Percentiles rank a stretch among this genome's conserved stretches.
These are phyloP conservation scores for Nemania sp. DNA, from an alignment of 2,329 filamentous ascomycete species.

Conservation along the genomic window DNA sequence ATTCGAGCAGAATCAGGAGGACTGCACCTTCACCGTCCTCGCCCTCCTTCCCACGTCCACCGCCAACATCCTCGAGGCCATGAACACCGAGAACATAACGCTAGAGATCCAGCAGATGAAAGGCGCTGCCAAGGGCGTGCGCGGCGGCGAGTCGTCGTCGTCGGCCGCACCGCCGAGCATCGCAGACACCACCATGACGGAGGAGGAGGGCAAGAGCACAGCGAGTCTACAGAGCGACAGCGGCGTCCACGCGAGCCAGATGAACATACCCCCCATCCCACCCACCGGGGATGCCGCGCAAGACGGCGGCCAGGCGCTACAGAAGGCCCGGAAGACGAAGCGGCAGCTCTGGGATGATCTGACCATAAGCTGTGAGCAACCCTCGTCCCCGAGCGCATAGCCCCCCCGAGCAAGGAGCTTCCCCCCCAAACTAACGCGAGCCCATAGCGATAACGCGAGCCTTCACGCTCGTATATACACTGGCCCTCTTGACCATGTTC, in stretches of 20 bases:
- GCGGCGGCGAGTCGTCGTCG: conserved; percentile 56
- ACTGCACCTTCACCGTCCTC: conserved; percentile 98
- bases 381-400: conserved; percentile 26
- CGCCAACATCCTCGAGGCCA: conserved; percentile 81
- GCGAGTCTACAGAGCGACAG: conserved; percentile 78
- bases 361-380: conserved; percentile 81
- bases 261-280: conserved; percentile 60
- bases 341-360: conserved; percentile 96
- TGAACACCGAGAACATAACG: conserved; percentile 91
- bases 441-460: conserved; percentile 80
- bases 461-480: conserved; percentile 89
- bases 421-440: conserved; percentile 10
- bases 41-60: conserved; percentile 91
- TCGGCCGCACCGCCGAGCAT: conserved; percentile 58
- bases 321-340: conserved; percentile 75
- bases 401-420: neutral
- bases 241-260: conserved; percentile 81
- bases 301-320: conserved; percentile 48
- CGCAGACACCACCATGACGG: conserved; percentile 73
- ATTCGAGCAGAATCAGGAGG: conserved; percentile 98
- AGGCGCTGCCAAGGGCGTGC: conserved; percentile 66
- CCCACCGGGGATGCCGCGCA: conserved; percentile 46
- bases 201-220: conserved; percentile 82
- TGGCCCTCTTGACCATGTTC: conserved; percentile 86
- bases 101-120: conserved; percentile 95